phyloP scores from a whole-genome alignment of 352 stramenopile species.

The Phytopythium ostracodes region DNA sequence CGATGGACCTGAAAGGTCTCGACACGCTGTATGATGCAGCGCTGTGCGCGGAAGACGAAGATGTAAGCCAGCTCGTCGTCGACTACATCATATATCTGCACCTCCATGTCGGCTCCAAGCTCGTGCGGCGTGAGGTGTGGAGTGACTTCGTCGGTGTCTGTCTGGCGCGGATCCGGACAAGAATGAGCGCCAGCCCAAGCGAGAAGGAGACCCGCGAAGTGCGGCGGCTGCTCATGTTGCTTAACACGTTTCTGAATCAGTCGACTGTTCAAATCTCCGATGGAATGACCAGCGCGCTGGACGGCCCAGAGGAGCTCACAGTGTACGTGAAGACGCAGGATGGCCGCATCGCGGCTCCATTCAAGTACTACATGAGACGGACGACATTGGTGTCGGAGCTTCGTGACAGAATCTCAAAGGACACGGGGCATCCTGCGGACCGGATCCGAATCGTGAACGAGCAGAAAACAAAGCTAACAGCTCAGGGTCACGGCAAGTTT shows the following conservation, averaged over 20 bases:
- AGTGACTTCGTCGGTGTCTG: conserved; percentile 52
- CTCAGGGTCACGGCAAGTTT: conserved; percentile 59
- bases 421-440: conserved; percentile 59
- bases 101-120: conserved; percentile 63
- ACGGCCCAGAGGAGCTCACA: conserved; percentile 49
- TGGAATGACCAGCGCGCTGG: conserved; percentile 11
- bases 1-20: conserved; percentile 53
- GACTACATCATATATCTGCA: conserved; percentile 75
- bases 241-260: conserved; percentile 80
- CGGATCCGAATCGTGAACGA: conserved; percentile 65
- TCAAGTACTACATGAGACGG: conserved; percentile 51
- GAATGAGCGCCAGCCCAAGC: conserved; percentile 3
- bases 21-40: conserved; percentile 55
- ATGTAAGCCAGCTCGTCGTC: conserved; percentile 44
- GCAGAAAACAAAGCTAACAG: conserved; percentile 66
- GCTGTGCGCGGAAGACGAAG: conserved; percentile 30
- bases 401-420: conserved; percentile 57
- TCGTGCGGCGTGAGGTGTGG: conserved; percentile 68
- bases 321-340: conserved; percentile 72
- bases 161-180: conserved; percentile 30
- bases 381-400: conserved; percentile 61
- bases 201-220: conserved; percentile 39
- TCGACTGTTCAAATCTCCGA: conserved; percentile 32
- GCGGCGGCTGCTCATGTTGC: conserved; percentile 48
- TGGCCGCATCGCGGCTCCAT: conserved; percentile 49